These are phyloP conservation scores for Daldinia vernicosa DNA, from an alignment of 495 filamentous ascomycete genomes.

Conservation along the genomic window DNA sequence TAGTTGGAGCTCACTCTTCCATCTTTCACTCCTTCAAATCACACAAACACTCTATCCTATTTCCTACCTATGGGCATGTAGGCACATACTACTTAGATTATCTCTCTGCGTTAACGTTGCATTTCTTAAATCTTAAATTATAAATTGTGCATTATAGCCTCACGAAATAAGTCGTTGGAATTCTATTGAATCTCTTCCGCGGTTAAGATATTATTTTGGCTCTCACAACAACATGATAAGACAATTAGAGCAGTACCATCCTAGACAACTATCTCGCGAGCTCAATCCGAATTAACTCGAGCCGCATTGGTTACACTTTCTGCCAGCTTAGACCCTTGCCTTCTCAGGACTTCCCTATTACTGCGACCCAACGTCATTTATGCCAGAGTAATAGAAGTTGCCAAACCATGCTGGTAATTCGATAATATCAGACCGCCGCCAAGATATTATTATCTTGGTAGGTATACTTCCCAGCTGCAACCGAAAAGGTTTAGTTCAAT, in stretches of 20 bases:
- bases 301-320: neutral
- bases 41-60: neutral
- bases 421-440: neutral
- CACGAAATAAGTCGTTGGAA: neutral
- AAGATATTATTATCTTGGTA: neutral
- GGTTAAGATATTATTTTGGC: neutral
- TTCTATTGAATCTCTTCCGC: neutral
- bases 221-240: neutral
- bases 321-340: neutral
- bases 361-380: neutral
- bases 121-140: neutral
- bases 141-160: neutral
- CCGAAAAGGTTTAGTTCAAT: slow-evolving; percentile 20
- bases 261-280: neutral
- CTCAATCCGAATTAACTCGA: neutral
- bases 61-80: neutral
- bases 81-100: neutral
- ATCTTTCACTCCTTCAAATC: neutral
- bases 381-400: neutral
- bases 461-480: neutral
- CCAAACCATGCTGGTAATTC: neutral
- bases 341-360: neutral
- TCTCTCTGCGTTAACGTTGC: neutral
- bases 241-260: neutral
- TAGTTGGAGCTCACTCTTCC: slow-evolving; percentile 1